phyloP scores from a whole-genome alignment of 305 asterid genomes.

The Ruellia speciosa region DNA sequence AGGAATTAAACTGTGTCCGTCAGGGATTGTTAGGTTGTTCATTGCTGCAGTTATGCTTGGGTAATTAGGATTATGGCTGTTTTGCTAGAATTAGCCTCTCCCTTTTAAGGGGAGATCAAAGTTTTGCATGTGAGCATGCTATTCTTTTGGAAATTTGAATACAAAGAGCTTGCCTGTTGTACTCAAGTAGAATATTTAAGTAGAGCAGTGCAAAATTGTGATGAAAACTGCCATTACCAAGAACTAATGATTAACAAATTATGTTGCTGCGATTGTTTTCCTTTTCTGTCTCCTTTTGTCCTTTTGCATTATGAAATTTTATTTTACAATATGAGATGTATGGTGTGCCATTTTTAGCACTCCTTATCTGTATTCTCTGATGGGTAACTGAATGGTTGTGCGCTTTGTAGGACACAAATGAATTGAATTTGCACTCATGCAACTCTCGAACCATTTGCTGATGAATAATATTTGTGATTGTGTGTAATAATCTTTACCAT shows the following conservation, averaged over 20 bases:
- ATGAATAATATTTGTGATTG: neutral
- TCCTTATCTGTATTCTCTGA: neutral
- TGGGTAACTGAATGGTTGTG: neutral
- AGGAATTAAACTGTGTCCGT: neutral
- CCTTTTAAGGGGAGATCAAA: neutral
- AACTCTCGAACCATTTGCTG: neutral
- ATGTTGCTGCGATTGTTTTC: neutral
- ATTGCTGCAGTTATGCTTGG: neutral
- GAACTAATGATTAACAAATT: neutral
- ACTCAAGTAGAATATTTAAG: neutral
- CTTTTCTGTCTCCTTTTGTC: neutral
- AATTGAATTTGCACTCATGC: neutral
- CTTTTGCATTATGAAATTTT: neutral
- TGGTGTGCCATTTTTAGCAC: neutral
- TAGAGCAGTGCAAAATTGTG: neutral
- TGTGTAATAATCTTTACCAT: neutral
- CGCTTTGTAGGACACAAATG: neutral
- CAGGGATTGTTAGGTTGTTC: neutral
- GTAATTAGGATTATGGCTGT: neutral
- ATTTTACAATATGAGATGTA: neutral
- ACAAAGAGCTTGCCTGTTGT: neutral
- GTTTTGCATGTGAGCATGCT: neutral
- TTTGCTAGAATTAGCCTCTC: neutral
- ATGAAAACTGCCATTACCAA: neutral
- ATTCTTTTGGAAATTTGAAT: neutral